Base-by-base conservation (phyloP, 192 early-diverging fungal genomes). In the Umbelopsis ramanniana region DNA sequence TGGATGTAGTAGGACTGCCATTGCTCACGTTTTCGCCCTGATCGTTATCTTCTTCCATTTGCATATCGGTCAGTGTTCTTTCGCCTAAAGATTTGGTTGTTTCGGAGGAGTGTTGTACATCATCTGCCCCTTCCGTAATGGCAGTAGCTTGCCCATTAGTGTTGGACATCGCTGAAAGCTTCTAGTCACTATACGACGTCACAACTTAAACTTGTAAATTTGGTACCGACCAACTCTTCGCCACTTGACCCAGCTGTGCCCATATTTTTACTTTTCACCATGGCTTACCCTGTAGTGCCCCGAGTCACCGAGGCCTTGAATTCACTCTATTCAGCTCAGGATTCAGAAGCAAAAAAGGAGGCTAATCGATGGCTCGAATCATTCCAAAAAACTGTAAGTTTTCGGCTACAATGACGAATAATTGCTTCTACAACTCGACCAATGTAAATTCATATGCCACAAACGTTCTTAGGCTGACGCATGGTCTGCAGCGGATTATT, bases 351-450 rank as follows among this genome's bases (percentile, higher is more conserved):
- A 22, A 86, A 85, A 66, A 81, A 80, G 57, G 81, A 88, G 73
- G 94, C 96, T 14, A 87, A 88, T 76, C 71, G 72, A 35, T 97
- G 95, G 93, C 84, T 98, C 69, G 87, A 93, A 68, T 80, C 79
- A 68, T 98, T 95, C 74, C 96, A 96, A 82, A 92, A 93, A 75
- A 93, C 89, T 81, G 94, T 94, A 84, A 70, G 86, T 74, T 47
- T 29, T 46, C 24, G 17, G 9, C 35, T 6, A 37, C 33, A 11
- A 4, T 55, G 21, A 12, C 37, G 19, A 23, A 23, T 17, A 23
- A 11, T 45, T 47, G 46, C 17, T 2, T 52, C 55, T 4, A 66
- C 29, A 17, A 26, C 22, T 26, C 52, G 46, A 35, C 17, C n/a
- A 6, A 6, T 43, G 38, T 46, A 68, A 22, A 52, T 46, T 69